These are phyloP conservation scores for Aspergillus oerlinghausenensis DNA, from an alignment of 2,329 filamentous ascomycete species.

Conservation along the genomic window DNA sequence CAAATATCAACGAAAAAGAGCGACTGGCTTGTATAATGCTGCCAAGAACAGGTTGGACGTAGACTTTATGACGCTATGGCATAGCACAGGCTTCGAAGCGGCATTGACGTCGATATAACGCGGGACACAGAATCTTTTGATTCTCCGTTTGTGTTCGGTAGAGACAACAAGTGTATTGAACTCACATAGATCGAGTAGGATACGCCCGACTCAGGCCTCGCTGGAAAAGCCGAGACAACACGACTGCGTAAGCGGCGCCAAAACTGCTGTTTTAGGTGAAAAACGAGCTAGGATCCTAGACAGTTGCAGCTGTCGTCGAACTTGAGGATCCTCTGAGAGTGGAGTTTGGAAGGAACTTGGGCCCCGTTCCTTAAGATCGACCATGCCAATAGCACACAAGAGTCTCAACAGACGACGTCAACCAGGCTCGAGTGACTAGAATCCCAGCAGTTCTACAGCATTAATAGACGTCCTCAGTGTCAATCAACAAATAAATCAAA, in stretches of 20 bases:
- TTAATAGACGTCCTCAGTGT: not conserved
- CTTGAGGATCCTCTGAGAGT: constrained; percentile 8
- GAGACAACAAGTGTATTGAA: constrained; percentile 8
- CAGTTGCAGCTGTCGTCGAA: constrained; percentile 3
- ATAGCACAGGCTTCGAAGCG: not conserved
- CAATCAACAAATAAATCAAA: constrained; percentile 2
- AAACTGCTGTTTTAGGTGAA: not conserved
- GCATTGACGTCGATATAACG: not conserved
- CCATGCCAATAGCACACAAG: constrained; percentile 5
- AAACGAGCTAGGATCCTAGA: not conserved
- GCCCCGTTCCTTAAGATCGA: constrained; percentile 19
- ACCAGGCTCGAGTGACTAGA: not conserved
- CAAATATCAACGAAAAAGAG: not conserved
- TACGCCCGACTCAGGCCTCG: constrained; percentile 25
- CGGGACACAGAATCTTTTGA: constrained; percentile 1
- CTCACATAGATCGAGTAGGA: constrained; percentile 27
- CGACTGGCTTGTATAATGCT: not conserved
- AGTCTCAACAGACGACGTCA: not conserved
- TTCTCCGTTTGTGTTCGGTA: not conserved
- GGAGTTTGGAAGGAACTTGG: constrained; percentile 18
- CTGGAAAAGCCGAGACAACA: constrained; percentile 23
- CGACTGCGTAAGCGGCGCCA: constrained; percentile 15
- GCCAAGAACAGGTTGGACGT: not conserved
- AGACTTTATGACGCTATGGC: not conserved
- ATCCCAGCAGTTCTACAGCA: not conserved